Base-by-base conservation (phyloP, 2,329 filamentous ascomycete species). In the Rhinocladiella similis region DNA sequence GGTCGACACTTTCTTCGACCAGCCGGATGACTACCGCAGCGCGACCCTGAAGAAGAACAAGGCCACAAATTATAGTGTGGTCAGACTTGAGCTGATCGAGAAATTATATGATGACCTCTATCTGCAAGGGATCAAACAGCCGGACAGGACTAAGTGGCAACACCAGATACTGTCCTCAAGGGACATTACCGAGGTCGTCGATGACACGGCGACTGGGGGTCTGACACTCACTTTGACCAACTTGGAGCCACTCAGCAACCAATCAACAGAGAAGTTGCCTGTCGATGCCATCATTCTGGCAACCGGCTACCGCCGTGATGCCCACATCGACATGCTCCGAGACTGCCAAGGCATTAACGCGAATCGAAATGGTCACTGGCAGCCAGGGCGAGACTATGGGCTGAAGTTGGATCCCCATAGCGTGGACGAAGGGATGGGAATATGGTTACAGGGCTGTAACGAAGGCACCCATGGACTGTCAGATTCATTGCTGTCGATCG, bases 371-470 rank as follows among this genome's bases (percentile, higher is more conserved):
- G 73, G 79, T 27, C 77, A 83, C 57, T 87, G 90, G 75, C 78
- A 80, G 14, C 89, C 96, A 1, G 79, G 80, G 29, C 83, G 93
- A 51, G 84, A 97, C 70, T 97, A 97, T 73, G 81, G 81, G 50
- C 83, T 97, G 47, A 77, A 86, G 56, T 91, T 95, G 69, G 80
- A 83, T 47, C 76, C 82, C 1, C 86, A 83, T 27, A 80, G 82
- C 47, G 87, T 97, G 33, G 81, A 84, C n/a, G 69, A 80, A 0
- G 84, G 86, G 43, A 88, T 90, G 13, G 92, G 92, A 3, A 80
- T 97, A 56, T 97, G 90, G 88, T 79, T 97, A 66, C 94, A 97
- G 72, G 93, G 93, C 29, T 97, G 92, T 76, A 95, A 91, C 70
- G 92, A 97, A 77, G 85, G 81, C 60, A 96, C 91, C 33, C 93